Evolutionary conservation across 768 basidiomycete species (phyloP), one percentile per base, ranked within the genome.

Genomic region (Hypholoma fasciculare): DNA sequence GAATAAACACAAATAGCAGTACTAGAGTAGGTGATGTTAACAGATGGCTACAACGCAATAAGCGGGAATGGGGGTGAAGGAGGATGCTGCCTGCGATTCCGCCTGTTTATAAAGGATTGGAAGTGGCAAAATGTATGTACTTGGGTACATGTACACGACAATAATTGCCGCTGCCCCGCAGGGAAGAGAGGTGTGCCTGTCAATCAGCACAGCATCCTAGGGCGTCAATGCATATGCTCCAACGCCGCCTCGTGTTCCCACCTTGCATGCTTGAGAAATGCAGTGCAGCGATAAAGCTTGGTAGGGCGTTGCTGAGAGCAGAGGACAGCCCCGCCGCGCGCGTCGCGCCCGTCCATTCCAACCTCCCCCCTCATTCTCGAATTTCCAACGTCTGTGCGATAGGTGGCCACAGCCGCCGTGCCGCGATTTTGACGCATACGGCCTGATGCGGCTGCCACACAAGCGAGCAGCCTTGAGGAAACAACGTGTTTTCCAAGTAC

Each of bases 401-500:
- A 9, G 30, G 6, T 34, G 30, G 30, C 7, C 30, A 34, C 30
- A 9, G 30, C 30, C 30, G 30, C 23, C 23, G 23, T 23, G 23
- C 23, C 23, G 30, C 30, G 30, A 34, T 7, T 7, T 34, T 7
- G 48, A 36, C 36, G 36, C 34, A 37, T 37, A 14, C 19, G n/a
- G 19, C 34, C n/a, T 34, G 17, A 56, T 30, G 19, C 46, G 46
- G 26, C 19, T 7, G 17, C 44, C 16, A 27, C 17, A 48, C 39
- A 40, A 49, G 27, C 39, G n/a, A 9, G 20, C 54, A 42, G 51
- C 51, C 37, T 52, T 36, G 40, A 38, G 40, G 50, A 17, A n/a
- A 20, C 42, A 47, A 48, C 51, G 50, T 52, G 57, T 52, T 52
- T 23, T 38, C 20, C 51, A 23, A 58, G 43, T 58, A 46, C 51